Conservation (phyloP, 2,329 filamentous ascomycete species). For the Exophiala bonariae region DNA sequence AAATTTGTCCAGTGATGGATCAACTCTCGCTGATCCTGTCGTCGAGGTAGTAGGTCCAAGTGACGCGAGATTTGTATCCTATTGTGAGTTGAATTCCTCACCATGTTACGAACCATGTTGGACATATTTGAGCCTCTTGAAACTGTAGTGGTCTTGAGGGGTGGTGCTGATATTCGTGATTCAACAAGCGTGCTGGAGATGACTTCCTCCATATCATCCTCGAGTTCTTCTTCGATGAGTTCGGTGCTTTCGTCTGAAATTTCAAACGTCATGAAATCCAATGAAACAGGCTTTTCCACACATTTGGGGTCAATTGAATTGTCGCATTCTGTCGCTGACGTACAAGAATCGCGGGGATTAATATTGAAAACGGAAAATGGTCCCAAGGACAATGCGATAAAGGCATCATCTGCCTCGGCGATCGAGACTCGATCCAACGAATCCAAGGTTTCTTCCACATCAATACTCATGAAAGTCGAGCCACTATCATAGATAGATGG, state of each 20-base stretch:
- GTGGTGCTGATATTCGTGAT: background rate
- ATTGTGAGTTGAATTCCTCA: too few relatives aligned
- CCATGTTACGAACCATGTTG: too few relatives aligned
- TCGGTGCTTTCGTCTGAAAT: too few relatives aligned
- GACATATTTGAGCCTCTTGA: too few relatives aligned
- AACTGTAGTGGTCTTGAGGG: too few relatives aligned
- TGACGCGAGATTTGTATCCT: slow-evolving; percentile 7
- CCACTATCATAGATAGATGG: slow-evolving; percentile 19
- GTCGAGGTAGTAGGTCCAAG: slow-evolving; percentile 20
- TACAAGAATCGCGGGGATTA: too few relatives aligned
- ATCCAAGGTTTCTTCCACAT: slow-evolving; percentile 19
- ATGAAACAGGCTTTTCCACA: too few relatives aligned
- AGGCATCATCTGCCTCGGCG: background rate
- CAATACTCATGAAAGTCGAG: slow-evolving; percentile 14
- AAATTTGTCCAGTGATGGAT: slow-evolving; percentile 34
- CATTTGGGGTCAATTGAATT: too few relatives aligned
- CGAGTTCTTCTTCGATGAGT: slow-evolving; percentile 1
- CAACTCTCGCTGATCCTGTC: slow-evolving; percentile 24
- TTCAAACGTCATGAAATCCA: too few relatives aligned
- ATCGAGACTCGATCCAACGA: slow-evolving; percentile 12
- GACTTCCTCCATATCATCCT: slow-evolving; percentile 12
- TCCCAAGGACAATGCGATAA: slow-evolving; percentile 8
- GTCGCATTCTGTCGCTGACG: too few relatives aligned
- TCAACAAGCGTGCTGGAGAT: slow-evolving; percentile 1
- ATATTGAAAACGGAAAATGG: slow-evolving; percentile 20